Evolutionary conservation across 2,329 filamentous ascomycete species (phyloP), one percentile per base, ranked within the genome.

Genomic region (Orbilia quercus): DNA sequence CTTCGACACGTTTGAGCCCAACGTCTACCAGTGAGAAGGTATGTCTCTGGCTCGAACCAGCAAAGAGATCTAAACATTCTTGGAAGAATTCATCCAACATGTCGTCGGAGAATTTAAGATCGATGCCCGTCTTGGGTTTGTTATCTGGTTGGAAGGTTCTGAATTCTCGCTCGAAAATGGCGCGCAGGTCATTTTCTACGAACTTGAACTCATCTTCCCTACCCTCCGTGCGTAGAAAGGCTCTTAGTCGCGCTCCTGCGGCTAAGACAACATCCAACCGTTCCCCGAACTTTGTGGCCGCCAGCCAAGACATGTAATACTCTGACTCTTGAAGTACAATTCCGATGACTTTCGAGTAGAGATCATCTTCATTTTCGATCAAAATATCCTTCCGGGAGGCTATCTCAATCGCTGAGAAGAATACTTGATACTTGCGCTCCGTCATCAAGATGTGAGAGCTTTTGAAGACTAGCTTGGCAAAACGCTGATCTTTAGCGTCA

Each of bases 101-200:
- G 18, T 71, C 66, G 16, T 71, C 66, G 1, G 66, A 63, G 44
- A 71, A 71, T 28, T 71, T 62, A 16, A 71, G 58, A 2, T 58
- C 50, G 20, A 71, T 64, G 16, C 58, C 48, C 2, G 66, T 64
- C 20, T 71, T 71, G 7, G 40, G 51, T 3, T 25, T 71, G 20
- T 63, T 70, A 18, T 71, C 66, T 4, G 51, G 66, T 11, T 50
- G 55, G n/a, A 71, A 71, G 6, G 58, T 71, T 25, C 51, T 64
- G 66, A 71, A 71, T 20, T 71, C 66, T 23, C 66, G 40, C 36
- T 63, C 28, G 51, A 71, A 71, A n/a, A 71, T 71, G 2, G 44
- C 38, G 11, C 58, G 22, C 4, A 71, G 44, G 28, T 71, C 66
- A 20, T 45, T 58, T 23, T 64, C 66, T 7, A 71, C 66, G 16